These are phyloP conservation scores for Pestalotiopsis sp. DNA, from an alignment of 2,329 filamentous ascomycete species.

Conservation along the genomic window DNA sequence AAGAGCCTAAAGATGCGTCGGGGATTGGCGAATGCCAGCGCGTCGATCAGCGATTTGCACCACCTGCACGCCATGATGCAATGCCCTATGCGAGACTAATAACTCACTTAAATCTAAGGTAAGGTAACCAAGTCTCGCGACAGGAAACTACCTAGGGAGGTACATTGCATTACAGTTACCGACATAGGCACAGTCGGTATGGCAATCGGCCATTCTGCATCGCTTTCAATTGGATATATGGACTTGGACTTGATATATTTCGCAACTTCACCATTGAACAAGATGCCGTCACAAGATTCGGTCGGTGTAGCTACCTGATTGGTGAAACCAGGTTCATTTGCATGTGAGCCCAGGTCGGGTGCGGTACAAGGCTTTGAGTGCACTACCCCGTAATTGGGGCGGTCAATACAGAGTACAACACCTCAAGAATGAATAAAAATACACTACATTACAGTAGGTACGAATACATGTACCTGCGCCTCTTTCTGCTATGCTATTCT, in stretches of 20 bases:
- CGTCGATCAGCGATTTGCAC: conserved; percentile 5
- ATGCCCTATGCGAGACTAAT: conserved; percentile 8
- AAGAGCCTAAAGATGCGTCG: not conserved
- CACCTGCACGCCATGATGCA: conserved; percentile 10
- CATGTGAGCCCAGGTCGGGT: not conserved
- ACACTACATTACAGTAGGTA: no score
- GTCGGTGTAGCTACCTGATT: not conserved
- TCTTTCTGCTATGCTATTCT: no score
- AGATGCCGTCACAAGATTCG: not conserved
- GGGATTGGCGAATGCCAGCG: conserved; percentile 13
- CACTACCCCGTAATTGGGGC: not conserved
- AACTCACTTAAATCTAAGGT: not conserved
- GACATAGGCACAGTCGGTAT: not conserved
- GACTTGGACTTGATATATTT: not conserved
- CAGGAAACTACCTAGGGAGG: not conserved
- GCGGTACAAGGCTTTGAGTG: not conserved
- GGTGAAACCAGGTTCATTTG: not conserved
- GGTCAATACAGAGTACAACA: not conserved
- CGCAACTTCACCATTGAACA: not conserved
- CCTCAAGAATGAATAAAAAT: no score
- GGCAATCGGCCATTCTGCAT: not conserved
- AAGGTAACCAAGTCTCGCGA: no score
- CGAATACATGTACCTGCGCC: no score
- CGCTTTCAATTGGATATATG: not conserved
- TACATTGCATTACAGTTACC: not conserved